These are phyloP conservation scores for Chlorophyllum brunneum DNA, from an alignment of 768 basidiomycete genomes.

Conservation along the genomic window DNA sequence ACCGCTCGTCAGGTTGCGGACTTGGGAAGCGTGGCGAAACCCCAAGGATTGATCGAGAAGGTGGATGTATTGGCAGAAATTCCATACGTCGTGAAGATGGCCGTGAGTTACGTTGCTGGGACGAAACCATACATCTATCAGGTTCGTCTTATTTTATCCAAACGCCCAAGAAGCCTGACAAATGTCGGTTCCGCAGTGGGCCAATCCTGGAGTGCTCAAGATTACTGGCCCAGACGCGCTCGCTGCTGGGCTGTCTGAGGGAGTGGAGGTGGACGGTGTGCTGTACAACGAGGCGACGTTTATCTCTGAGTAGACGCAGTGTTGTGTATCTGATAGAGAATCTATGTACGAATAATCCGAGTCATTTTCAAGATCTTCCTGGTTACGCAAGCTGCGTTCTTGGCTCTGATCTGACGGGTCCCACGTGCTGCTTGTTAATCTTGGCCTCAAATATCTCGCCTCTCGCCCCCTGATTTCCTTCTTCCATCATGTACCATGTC, in stretches of 20 bases:
- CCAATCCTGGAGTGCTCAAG: conserved; percentile 40
- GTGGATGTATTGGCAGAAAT: conserved; percentile 96
- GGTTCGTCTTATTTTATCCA: conserved; percentile 39
- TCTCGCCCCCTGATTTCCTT: not conserved
- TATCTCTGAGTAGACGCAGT: conserved; percentile 49
- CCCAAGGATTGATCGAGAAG: conserved; percentile 82
- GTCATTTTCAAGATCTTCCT: not conserved
- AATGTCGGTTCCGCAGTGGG: conserved; percentile 37
- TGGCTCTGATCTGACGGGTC: not conserved
- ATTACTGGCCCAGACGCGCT: conserved; percentile 41
- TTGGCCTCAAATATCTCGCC: not conserved
- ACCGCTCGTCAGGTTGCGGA: conserved; percentile 54
- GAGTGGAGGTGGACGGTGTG: conserved; percentile 55
- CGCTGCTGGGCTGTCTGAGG: conserved; percentile 34
- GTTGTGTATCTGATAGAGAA: not conserved
- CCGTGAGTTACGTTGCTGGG: conserved; percentile 89
- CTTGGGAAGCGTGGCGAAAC: conserved; percentile 52
- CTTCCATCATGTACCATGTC: conserved; percentile 11
- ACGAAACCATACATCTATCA: conserved; percentile 95
- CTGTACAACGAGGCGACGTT: conserved; percentile 91
- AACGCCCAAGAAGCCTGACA: conserved; percentile 17
- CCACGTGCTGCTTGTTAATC: conserved; percentile 8
- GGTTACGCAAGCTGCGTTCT: not conserved
- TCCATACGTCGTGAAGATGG: conserved; percentile 86
- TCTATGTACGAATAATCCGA: not conserved